Percentiles rank a stretch among this genome's conserved stretches.
Conservation (phyloP, 2,329 filamentous ascomycete genomes). For the Aaosphaeria pasadenensis region DNA sequence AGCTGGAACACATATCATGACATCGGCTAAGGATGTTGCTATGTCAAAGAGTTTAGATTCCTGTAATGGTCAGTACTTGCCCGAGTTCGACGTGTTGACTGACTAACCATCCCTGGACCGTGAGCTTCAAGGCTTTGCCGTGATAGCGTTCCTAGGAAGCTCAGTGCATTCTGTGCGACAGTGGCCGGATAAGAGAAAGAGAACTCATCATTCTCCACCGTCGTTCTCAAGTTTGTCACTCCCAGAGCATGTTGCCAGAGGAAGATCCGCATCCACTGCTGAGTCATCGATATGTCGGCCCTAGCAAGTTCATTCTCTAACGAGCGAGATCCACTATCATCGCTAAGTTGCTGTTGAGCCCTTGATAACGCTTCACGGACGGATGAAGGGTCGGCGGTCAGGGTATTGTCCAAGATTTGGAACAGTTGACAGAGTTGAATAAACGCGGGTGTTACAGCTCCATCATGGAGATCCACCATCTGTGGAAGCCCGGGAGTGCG, state of each 20-base stretch:
- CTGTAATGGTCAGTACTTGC: conserved; percentile 9
- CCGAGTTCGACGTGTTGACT: no score
- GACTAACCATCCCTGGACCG: conserved; percentile 33
- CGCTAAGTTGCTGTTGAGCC: conserved; percentile 30
- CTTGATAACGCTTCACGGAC: conserved; percentile 27
- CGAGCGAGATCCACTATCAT: conserved; percentile 23
- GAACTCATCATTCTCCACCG: conserved; percentile 28
- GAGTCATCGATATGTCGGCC: conserved; percentile 37
- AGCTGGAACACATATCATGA: conserved; percentile 35
- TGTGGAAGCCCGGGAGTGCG: conserved; percentile 25
- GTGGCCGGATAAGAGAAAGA: conserved; percentile 34
- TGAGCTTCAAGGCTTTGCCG: conserved; percentile 32
- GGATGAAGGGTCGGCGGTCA: conserved; percentile 27
- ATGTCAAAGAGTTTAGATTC: conserved; percentile 36
- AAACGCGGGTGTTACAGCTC: conserved; percentile 29
- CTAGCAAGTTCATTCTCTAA: conserved; percentile 34
- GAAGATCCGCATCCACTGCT: conserved; percentile 38
- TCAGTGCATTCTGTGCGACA: conserved; percentile 31
- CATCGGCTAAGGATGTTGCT: conserved; percentile 33
- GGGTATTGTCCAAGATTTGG: conserved; percentile 31
- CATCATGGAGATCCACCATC: conserved; percentile 28
- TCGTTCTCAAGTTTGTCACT: conserved; percentile 29
- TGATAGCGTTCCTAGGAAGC: conserved; percentile 26
- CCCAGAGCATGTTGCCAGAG: conserved; percentile 35
- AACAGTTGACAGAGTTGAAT: conserved; percentile 33